Evolutionary conservation across 805 yeast genomes (phyloP), one percentile per base, ranked within the genome.

Genomic region (Wickerhamomyces chaumierensis): DNA sequence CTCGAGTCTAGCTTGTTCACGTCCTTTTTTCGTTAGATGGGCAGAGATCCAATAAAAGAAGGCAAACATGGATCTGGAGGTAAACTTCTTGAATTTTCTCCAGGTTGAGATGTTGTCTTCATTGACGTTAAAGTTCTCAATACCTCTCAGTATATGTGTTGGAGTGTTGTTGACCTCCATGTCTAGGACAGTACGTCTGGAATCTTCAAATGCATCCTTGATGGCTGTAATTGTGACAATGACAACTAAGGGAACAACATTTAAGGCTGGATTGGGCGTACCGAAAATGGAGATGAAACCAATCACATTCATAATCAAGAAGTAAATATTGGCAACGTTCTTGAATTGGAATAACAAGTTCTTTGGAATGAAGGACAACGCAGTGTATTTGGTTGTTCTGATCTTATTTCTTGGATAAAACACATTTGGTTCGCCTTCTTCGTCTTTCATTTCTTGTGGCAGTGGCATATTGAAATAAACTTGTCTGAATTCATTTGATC

Each of bases 331-430:
- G 34, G 98, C 98, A 45, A 88, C 74, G 57, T 88, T 90, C 48
- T 73, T 75, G 59, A 88, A 88, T 63, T 92, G 97, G 46, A 73
- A 69, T 35, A 62, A 58, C 36, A 90, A 58, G 60, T 90, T 87
- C 57, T 87, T 87, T 3, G 97, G 97, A 23, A 92, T 47, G 53
- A 90, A 90, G 8, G 86, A 67, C 35, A 92, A 55, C 5, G 97
- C 96, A 2, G 96, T 90, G 60, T 90, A 90, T 63, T 86, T 90
- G 3, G 98, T 86, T 0, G 97, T 87, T 64, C 96, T 76, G 48
- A 92, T 85, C 58, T 92, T 88, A 65, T 90, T 90, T 51, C 96
- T 71, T 11, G 94, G 77, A 54, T 82, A 90, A n/a, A 59, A 55
- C 0, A 68, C 65, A 16, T 51, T 53, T 2, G 90, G 83, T 29